phyloP scores from a whole-genome alignment of 1,139 yeast species.

The Candida sp. region DNA sequence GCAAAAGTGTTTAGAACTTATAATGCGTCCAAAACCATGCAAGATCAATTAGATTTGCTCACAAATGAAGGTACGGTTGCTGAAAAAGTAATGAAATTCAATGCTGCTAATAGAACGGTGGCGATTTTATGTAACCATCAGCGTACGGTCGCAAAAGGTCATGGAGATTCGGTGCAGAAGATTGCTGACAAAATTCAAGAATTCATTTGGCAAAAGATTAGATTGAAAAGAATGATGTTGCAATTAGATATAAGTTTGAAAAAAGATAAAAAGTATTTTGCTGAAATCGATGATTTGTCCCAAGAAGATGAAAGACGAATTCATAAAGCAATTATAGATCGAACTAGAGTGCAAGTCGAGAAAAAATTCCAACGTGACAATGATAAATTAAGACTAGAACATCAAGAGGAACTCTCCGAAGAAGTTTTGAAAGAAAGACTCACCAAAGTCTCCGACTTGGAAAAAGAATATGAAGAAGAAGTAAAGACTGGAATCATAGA shows the following conservation, averaged over 20 bases:
- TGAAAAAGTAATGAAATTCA: constrained; percentile 83
- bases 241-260: constrained; percentile 57
- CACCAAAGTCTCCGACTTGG: constrained; percentile 53
- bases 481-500: constrained; percentile 59
- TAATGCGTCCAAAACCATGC: constrained; percentile 96
- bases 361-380: constrained; percentile 74
- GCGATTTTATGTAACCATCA: constrained; percentile 98
- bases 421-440: constrained; percentile 59
- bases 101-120: constrained; percentile 94
- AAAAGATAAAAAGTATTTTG: constrained; percentile 59
- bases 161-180: constrained; percentile 75
- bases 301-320: constrained; percentile 62
- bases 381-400: constrained; percentile 63
- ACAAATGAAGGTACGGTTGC: constrained; percentile 82
- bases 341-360: constrained; percentile 60
- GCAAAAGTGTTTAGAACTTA: constrained; percentile 98
- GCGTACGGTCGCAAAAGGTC: constrained; percentile 84
- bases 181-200: constrained; percentile 76
- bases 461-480: constrained; percentile 56
- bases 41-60: constrained; percentile 83
- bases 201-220: constrained; percentile 77
- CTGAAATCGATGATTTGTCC: constrained; percentile 65
- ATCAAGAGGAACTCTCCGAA: constrained; percentile 50
- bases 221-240: constrained; percentile 69
- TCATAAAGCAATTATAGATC: constrained; percentile 51